Evolutionary conservation across 1,284 basidiomycete species (phyloP).

Genomic region (Irpex rosettiformis): DNA sequence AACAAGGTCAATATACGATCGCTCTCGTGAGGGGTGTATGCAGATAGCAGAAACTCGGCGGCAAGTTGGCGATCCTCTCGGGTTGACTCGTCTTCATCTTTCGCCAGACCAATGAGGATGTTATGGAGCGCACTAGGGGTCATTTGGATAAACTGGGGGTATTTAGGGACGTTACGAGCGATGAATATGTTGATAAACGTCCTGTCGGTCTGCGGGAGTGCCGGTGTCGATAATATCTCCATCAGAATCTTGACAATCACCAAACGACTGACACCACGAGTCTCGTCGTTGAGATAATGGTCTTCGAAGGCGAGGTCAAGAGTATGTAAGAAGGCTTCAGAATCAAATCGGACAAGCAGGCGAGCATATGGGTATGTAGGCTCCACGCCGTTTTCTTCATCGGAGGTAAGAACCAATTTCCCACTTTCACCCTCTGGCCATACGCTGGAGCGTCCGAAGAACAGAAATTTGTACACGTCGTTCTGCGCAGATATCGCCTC

Average conservation of each 20-base stretch:
- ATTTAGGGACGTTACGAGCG: constrained; percentile 95
- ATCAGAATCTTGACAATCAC: constrained; percentile 84
- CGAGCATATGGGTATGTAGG: constrained; percentile 89
- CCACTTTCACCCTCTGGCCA: constrained; percentile 78
- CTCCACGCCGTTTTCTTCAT: constrained; percentile 67
- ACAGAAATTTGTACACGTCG: constrained; percentile 78
- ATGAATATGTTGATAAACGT: constrained; percentile 95
- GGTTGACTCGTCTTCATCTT: constrained; percentile 70
- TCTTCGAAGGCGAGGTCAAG: constrained; percentile 97
- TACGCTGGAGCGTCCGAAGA: constrained; percentile 75
- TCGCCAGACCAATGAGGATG: constrained; percentile 77
- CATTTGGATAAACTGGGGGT: constrained; percentile 84
- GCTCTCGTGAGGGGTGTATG: constrained; percentile 80
- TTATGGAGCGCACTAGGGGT: constrained; percentile 66
- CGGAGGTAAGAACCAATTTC: constrained; percentile 67
- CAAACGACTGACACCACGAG: constrained; percentile 68
- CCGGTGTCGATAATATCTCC: constrained; percentile 65
- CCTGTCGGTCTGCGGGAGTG: constrained; percentile 57
- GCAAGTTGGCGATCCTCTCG: constrained; percentile 94
- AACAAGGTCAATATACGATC: constrained; percentile 71
- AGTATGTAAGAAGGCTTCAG: constrained; percentile 92
- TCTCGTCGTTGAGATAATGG: constrained; percentile 81
- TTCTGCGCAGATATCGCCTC: constrained; percentile 67
- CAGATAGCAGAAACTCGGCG: constrained; percentile 91
- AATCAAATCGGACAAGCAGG: constrained; percentile 83